A percentile compares a stretch with the other conserved stretches of the same genome.
phyloP scores from a whole-genome alignment of 1,284 basidiomycete genomes.

The Moesziomyces globuligerus region DNA sequence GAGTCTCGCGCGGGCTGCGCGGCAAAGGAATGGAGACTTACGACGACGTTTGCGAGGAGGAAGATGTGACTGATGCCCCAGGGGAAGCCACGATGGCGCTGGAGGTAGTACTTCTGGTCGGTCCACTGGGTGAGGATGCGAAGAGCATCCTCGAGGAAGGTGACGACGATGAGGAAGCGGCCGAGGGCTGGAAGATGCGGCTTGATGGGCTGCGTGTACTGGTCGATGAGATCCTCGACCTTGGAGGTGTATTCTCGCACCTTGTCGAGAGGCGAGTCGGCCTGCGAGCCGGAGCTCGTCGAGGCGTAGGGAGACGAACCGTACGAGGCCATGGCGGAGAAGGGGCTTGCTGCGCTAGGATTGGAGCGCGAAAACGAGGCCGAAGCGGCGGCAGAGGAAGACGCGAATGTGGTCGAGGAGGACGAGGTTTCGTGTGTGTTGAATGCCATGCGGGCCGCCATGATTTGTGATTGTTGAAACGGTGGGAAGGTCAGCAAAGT shows the following conservation, averaged over 20 bases:
- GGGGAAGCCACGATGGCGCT: conserved; percentile 85
- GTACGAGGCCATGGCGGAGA: conserved; percentile 44
- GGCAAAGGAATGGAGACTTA: conserved; percentile 71
- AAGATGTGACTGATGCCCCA: conserved; percentile 94
- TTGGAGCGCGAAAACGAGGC: conserved; percentile 10
- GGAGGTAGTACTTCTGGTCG: conserved; percentile 81
- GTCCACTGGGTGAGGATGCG: conserved; percentile 92
- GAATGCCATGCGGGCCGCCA: conserved; percentile 40
- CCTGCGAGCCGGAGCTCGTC: conserved; percentile 31
- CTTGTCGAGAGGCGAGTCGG: conserved; percentile 76
- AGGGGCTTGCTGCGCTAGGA: conserved; percentile 7
- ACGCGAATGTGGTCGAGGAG: conserved; percentile 3
- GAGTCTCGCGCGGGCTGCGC: too few species aligned
- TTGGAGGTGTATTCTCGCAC: conserved; percentile 77
- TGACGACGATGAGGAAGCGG: conserved; percentile 96
- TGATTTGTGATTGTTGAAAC: conserved; percentile 7
- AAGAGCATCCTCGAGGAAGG: conserved; percentile 95
- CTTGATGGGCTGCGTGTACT: conserved; percentile 90
- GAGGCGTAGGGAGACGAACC: conserved; percentile 53
- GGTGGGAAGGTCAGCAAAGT: conserved; percentile 12
- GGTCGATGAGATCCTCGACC: conserved; percentile 91
- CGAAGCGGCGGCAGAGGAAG: conserved; percentile 3
- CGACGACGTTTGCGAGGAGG: conserved; percentile 88
- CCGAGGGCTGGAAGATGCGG: conserved; percentile 95
- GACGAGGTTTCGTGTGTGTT: conserved; percentile 21